phyloP scores from a whole-genome alignment of 345 rosid genomes.

The Eucalyptus coolabah region DNA sequence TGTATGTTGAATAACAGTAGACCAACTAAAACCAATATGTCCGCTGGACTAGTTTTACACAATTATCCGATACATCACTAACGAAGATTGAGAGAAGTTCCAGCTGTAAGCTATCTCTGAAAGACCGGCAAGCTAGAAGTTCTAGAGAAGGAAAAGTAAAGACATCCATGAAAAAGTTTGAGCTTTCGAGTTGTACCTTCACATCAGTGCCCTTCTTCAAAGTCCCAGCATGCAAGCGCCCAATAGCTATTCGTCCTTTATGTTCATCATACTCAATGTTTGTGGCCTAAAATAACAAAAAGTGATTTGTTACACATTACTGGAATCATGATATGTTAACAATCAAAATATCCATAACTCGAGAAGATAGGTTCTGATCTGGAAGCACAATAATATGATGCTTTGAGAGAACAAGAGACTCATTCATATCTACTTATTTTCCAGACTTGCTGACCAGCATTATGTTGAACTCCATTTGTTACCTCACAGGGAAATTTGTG shows the following conservation, averaged over 20 bases:
- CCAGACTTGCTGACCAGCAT: neutral
- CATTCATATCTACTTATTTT: neutral
- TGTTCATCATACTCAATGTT: conserved; percentile 93
- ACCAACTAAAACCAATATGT: neutral
- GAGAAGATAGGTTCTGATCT: neutral
- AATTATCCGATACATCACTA: neutral
- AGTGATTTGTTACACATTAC: neutral
- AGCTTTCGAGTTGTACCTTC: conserved; percentile 36
- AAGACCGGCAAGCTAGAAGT: neutral
- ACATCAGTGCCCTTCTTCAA: conserved; percentile 85
- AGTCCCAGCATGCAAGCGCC: conserved; percentile 86
- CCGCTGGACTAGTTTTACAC: neutral
- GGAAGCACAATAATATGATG: neutral
- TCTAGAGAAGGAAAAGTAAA: neutral
- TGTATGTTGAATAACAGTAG: neutral
- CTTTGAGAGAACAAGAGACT: neutral
- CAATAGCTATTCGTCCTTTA: conserved; percentile 97
- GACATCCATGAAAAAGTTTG: neutral
- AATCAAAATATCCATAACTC: neutral
- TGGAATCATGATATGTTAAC: neutral
- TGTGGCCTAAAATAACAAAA: conserved; percentile 42
- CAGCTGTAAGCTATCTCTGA: neutral
- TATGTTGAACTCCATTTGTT: neutral
- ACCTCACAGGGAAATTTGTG: neutral
- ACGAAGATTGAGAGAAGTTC: neutral